Percentiles rank a stretch among this genome's conserved stretches.
Evolutionary conservation across 1,284 basidiomycete genomes (phyloP).

Genomic region (Ustilago bromivora): DNA sequence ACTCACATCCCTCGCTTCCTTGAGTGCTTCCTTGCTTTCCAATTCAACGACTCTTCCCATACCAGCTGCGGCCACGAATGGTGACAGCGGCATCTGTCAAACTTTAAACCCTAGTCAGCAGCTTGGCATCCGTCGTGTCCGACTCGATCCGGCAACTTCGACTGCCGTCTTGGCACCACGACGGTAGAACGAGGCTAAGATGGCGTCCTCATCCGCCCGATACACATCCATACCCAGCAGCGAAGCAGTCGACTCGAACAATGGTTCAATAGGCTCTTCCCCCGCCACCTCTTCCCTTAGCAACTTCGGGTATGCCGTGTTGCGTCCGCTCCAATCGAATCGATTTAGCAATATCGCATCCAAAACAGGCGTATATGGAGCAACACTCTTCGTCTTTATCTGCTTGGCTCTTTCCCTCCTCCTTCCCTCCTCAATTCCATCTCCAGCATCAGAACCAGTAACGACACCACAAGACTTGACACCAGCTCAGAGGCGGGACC

Average conservation of each 20-base stretch:
- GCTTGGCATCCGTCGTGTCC: background rate
- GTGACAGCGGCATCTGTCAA: background rate
- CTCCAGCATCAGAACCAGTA: background rate
- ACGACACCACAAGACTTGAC: constrained; percentile 6
- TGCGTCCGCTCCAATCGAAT: background rate
- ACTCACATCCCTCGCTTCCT: too few relatives aligned
- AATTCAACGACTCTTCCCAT: too few relatives aligned
- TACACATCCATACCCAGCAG: constrained; percentile 18
- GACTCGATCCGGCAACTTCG: background rate
- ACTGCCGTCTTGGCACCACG: background rate
- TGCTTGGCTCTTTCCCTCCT: constrained; percentile 26
- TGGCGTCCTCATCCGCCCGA: constrained; percentile 22
- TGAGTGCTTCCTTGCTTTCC: too few relatives aligned
- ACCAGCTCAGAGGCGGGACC: constrained; percentile 22
- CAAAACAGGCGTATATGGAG: constrained; percentile 17
- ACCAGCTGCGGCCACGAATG: too few relatives aligned
- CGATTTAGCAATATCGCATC: constrained; percentile 2
- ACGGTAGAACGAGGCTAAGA: background rate
- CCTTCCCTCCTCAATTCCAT: background rate
- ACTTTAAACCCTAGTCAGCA: background rate
- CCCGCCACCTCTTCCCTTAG: constrained; percentile 1
- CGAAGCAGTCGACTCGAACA: background rate
- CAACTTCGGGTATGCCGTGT: background rate
- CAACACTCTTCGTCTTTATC: constrained; percentile 24
- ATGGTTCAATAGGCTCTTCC: background rate